Conservation (phyloP, 106 monocot species). For the Acorus gramineus region DNA sequence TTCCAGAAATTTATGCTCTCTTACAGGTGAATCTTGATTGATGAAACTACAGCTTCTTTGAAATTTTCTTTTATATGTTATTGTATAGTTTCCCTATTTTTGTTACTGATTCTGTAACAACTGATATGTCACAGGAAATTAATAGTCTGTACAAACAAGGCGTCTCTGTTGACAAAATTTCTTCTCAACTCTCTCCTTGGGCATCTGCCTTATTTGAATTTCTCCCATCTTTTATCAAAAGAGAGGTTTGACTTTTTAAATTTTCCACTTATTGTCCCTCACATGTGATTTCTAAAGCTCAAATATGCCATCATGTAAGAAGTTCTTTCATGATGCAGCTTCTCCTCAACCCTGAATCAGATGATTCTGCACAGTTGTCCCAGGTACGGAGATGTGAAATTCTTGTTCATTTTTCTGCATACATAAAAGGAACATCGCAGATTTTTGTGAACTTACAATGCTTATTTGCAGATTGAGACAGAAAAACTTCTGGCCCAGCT, state of each 20-base stretch:
- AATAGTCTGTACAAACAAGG: slow-evolving; percentile 66
- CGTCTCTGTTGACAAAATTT: slow-evolving; percentile 50
- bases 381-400: slow-evolving; percentile 21
- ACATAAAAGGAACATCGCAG: not conserved
- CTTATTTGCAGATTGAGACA: slow-evolving; percentile 41
- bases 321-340: slow-evolving; percentile 20
- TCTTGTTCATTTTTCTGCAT: not conserved
- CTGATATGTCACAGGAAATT: slow-evolving; percentile 55
- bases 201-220: slow-evolving; percentile 91
- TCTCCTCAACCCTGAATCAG: slow-evolving; percentile 43
- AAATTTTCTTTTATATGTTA: not conserved
- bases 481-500: slow-evolving; percentile 57
- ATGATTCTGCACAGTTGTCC: slow-evolving; percentile 50
- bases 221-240: slow-evolving; percentile 81
- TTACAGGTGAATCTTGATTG: slow-evolving; percentile 43
- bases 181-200: slow-evolving; percentile 80
- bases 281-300: not conserved
- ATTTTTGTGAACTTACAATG: not conserved
- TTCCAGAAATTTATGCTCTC: slow-evolving; percentile 79
- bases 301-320: not conserved
- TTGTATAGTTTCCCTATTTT: no score
- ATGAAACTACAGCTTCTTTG: not conserved
- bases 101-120: not conserved
- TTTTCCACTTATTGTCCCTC: not conserved
- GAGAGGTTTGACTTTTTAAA: slow-evolving; percentile 39